Conservation (phyloP, 352 stramenopile species). For the Phytophthora brassicae region DNA sequence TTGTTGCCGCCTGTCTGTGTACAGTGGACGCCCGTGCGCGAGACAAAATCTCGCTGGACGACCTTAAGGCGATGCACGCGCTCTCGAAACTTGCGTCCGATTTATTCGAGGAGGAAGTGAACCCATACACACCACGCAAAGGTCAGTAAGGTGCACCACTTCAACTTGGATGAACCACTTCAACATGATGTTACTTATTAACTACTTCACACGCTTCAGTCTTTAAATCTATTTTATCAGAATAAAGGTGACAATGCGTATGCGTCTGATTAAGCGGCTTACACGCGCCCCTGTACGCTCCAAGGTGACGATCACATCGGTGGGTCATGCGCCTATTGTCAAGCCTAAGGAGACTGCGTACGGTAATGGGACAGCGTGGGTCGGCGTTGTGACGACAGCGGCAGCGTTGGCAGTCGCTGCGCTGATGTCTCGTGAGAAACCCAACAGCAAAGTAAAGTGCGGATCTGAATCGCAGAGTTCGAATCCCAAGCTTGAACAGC, state of each 20-base stretch:
- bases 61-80: constrained; percentile 46
- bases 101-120: constrained; percentile 43
- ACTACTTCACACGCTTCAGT: constrained; percentile 11
- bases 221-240: neutral
- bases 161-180: neutral
- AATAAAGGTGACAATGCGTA: constrained; percentile 11
- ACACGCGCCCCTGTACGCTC: constrained; percentile 15
- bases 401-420: constrained; percentile 14
- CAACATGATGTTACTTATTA: neutral
- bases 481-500: constrained; percentile 17
- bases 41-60: constrained; percentile 39
- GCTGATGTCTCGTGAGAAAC: constrained; percentile 12
- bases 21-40: constrained; percentile 32
- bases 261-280: constrained; percentile 21
- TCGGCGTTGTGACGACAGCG: constrained; percentile 25
- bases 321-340: neutral
- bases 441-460: constrained; percentile 25
- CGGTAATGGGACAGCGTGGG: constrained; percentile 27
- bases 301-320: constrained; percentile 6
- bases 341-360: constrained; percentile 13
- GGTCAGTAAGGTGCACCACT: constrained; percentile 12
- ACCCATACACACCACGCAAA: constrained; percentile 36
- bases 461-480: constrained; percentile 16
- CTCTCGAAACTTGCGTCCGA: constrained; percentile 62
- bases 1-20: constrained; percentile 45